Percentiles rank a stretch among this genome's conserved stretches.
These are phyloP conservation scores for Amaranthus tricolor DNA, from an alignment of 179 eudicot genomes.

Conservation along the genomic window DNA sequence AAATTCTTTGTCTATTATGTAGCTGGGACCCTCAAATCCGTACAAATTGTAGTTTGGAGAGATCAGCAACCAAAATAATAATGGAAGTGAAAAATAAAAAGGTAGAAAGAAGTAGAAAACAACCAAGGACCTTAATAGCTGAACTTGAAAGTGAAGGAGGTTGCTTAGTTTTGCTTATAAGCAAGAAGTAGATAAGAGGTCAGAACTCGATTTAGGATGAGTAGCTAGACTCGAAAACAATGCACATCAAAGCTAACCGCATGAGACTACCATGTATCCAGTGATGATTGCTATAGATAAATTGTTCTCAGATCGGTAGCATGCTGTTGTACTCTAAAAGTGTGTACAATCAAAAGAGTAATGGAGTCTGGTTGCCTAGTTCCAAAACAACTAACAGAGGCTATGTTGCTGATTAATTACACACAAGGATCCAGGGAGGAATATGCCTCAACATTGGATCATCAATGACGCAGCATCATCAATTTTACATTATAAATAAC, in stretches of 20 bases:
- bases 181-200: neutral
- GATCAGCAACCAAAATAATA: neutral
- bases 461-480: neutral
- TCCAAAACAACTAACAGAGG: neutral
- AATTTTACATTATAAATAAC: neutral
- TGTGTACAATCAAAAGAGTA: neutral
- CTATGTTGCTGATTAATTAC: neutral
- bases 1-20: neutral
- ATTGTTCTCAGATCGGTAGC: neutral
- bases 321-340: neutral
- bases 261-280: neutral
- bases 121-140: slow-evolving; percentile 3
- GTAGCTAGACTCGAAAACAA: neutral
- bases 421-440: slow-evolving; percentile 2
- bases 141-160: neutral
- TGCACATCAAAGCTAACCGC: neutral
- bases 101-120: neutral
- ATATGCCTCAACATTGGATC: neutral
- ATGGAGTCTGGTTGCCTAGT: neutral
- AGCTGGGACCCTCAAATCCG: neutral
- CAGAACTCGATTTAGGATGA: neutral
- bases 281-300: neutral
- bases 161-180: neutral
- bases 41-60: neutral
- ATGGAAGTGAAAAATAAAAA: neutral